phyloP scores from a whole-genome alignment of 2,329 filamentous ascomycete species.

The Penicillium freii region DNA sequence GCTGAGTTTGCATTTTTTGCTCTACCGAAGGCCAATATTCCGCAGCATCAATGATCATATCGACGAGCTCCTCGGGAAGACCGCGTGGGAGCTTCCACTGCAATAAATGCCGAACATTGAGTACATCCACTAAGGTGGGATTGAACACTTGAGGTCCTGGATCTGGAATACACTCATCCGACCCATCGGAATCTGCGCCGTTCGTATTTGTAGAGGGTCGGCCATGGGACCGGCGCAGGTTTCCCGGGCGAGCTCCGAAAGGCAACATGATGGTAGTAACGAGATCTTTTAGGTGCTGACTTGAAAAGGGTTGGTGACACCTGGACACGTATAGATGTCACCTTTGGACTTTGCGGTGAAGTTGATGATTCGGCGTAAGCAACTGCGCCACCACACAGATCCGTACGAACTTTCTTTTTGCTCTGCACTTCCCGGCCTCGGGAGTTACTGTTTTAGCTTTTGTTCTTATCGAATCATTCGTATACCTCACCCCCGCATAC shows the following conservation, averaged over 20 bases:
- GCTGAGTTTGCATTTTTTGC: constrained; percentile 18
- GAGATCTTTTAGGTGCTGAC: neutral
- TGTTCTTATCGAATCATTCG: neutral
- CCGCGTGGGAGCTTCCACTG: constrained; percentile 27
- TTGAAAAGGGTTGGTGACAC: neutral
- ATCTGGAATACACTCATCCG: neutral
- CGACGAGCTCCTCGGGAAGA: constrained; percentile 39
- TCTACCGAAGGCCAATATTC: constrained; percentile 36
- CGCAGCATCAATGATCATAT: constrained; percentile 41
- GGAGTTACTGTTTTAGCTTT: neutral
- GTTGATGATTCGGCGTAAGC: neutral
- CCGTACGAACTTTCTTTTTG: neutral
- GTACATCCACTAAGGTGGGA: constrained; percentile 34
- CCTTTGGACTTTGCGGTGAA: neutral
- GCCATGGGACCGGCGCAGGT: neutral
- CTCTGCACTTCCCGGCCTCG: neutral
- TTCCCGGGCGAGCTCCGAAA: neutral
- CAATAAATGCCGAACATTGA: constrained; percentile 34
- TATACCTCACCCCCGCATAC: neutral
- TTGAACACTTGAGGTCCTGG: constrained; percentile 17
- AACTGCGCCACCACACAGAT: neutral
- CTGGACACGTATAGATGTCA: neutral
- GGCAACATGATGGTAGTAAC: constrained; percentile 2
- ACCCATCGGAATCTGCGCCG: neutral
- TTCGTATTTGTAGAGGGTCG: neutral